Percentiles rank a stretch among this genome's conserved stretches.
phyloP scores from a whole-genome alignment of 1,284 basidiomycete genomes.

The Xerocomus nothofagi region DNA sequence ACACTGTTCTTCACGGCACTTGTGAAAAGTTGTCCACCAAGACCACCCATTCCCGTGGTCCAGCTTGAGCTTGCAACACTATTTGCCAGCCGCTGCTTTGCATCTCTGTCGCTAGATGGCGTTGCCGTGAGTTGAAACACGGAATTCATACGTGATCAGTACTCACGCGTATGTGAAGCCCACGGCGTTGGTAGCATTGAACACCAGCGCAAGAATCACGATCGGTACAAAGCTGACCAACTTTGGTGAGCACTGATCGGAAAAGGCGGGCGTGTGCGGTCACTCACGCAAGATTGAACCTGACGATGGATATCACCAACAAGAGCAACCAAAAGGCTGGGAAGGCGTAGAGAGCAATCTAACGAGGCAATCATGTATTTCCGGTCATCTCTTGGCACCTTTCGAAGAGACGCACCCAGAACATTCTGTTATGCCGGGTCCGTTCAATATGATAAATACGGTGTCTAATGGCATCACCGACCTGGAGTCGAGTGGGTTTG shows the following conservation, averaged over 20 bases:
- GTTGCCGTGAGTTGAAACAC: constrained; percentile 11
- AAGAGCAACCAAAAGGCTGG: constrained; percentile 85
- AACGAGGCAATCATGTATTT: constrained; percentile 14
- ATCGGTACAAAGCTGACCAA: constrained; percentile 77
- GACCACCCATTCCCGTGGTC: constrained; percentile 64
- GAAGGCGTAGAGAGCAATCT: constrained; percentile 90
- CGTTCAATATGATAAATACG: constrained; percentile 8
- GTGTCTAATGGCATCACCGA: constrained; percentile 39
- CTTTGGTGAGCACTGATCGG: constrained; percentile 4
- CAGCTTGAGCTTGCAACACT: constrained; percentile 63
- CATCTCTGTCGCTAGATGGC: constrained; percentile 74
- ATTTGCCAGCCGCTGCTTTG: constrained; percentile 82
- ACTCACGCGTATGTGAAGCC: constrained; percentile 90
- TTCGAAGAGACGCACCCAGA: constrained; percentile 62
- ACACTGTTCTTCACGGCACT: constrained; percentile 80
- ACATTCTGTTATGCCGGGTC: constrained; percentile 66
- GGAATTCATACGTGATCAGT: constrained; percentile 9
- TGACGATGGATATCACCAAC: constrained; percentile 84
- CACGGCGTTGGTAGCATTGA: constrained; percentile 89
- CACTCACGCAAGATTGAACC: constrained; percentile 81
- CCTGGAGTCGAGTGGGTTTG: constrained; percentile 90
- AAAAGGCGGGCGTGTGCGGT: constrained; percentile 5
- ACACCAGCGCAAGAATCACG: constrained; percentile 83
- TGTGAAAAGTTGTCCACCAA: constrained; percentile 78
- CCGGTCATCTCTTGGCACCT: background rate